phyloP scores from a whole-genome alignment of 2,329 filamentous ascomycete species.

The Claviceps sorghi region DNA sequence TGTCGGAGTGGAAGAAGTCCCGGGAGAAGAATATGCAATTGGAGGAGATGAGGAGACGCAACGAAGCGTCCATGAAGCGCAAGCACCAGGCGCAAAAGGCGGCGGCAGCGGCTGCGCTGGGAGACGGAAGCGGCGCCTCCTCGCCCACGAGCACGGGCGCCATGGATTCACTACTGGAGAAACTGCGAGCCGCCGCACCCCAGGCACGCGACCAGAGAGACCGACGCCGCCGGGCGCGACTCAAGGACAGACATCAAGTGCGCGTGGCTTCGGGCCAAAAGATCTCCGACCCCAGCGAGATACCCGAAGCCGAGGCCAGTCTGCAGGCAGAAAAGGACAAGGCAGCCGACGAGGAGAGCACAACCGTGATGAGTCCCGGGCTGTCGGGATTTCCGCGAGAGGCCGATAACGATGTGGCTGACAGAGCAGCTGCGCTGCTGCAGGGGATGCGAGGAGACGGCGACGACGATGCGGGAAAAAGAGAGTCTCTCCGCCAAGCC shows the following conservation, averaged over 20 bases:
- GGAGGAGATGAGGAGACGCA: slow-evolving; percentile 71
- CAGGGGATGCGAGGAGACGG: slow-evolving; percentile 65
- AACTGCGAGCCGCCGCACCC: slow-evolving; percentile 81
- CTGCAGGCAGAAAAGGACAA: slow-evolving; percentile 17
- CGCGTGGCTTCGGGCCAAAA: slow-evolving; percentile 80
- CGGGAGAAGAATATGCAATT: slow-evolving; percentile 76
- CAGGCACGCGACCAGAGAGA: slow-evolving; percentile 82
- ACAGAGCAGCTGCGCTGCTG: slow-evolving; percentile 67
- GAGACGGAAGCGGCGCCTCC: slow-evolving; percentile 32
- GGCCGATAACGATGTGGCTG: slow-evolving; percentile 60
- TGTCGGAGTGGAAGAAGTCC: slow-evolving; percentile 91
- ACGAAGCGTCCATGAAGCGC: slow-evolving; percentile 84
- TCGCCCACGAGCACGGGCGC: slow-evolving; percentile 68
- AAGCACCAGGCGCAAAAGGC: slow-evolving; percentile 62
- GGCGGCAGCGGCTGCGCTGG: slow-evolving; percentile 12
- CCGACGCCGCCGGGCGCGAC: slow-evolving; percentile 66
- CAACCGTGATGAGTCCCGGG: slow-evolving; percentile 34
- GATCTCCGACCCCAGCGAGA: slow-evolving; percentile 56
- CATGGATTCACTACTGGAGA: slow-evolving; percentile 93
- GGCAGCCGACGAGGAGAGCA: slow-evolving; percentile 33
- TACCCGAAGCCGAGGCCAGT: slow-evolving; percentile 37
- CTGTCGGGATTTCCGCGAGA: slow-evolving; percentile 26
- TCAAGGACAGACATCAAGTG: slow-evolving; percentile 84
- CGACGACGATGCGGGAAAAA: slow-evolving; percentile 35
- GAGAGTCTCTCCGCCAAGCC: slow-evolving; percentile 45